A percentile compares a stretch with the other conserved stretches of the same genome.
Conservation (phyloP, 257 asterid genomes). For the Przewalskia tangutica region DNA sequence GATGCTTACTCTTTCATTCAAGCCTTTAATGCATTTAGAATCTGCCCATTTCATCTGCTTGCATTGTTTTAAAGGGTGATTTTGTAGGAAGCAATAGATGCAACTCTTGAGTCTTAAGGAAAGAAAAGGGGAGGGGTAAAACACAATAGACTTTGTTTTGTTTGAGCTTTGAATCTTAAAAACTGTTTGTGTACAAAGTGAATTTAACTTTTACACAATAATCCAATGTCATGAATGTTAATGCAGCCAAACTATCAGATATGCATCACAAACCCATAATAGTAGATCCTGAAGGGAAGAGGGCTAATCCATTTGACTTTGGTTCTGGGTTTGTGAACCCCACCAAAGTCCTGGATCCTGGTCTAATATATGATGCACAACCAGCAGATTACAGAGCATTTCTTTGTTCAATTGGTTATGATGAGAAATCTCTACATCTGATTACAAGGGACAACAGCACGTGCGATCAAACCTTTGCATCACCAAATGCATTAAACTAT, state of each 20-base stretch:
- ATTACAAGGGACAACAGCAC: constrained; percentile 77
- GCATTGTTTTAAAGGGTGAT: not conserved
- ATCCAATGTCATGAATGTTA: constrained; percentile 10
- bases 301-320: constrained; percentile 61
- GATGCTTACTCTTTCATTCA: not conserved
- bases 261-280: constrained; percentile 59
- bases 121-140: not conserved
- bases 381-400: constrained; percentile 58
- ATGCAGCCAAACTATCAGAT: constrained; percentile 68
- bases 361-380: constrained; percentile 63
- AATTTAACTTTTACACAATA: not conserved
- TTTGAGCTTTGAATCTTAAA: not conserved
- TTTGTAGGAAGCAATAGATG: not conserved
- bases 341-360: constrained; percentile 60
- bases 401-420: constrained; percentile 80
- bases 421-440: constrained; percentile 48
- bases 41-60: not conserved
- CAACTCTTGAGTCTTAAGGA: not conserved
- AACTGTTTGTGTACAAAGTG: not conserved
- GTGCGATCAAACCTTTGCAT: constrained; percentile 33
- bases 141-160: not conserved
- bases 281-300: constrained; percentile 58
- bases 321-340: constrained; percentile 86
- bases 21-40: not conserved
- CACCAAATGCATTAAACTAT: constrained; percentile 68